Evolutionary conservation across 148 eudicot species (phyloP), one percentile per base, ranked within the genome.

Genomic region (Hydrangea macrophylla): DNA sequence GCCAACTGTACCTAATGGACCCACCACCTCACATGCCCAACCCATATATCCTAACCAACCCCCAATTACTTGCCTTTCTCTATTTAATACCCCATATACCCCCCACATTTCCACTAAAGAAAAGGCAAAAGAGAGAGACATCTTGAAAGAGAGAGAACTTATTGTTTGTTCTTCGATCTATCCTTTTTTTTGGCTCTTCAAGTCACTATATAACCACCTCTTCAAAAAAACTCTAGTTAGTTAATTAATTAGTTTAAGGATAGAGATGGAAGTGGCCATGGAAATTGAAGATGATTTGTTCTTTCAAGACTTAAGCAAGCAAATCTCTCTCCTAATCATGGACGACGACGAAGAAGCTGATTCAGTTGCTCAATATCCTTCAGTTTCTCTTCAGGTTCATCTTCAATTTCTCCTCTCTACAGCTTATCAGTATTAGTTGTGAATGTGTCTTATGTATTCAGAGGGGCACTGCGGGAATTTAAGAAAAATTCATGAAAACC

Each of bases 251-350:
- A 40, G 45, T 40, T 40, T 15, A 40, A 3, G 45, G 11, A 42
- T 26, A 72, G 68, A 74, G 3, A 74, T 87, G 61, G 90, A 85
- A 77, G 81, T 80, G 32, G 77, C 45, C 68, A 70, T 88, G 80
- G 97, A 76, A 55, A 51, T 79, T 2, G 83, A 92, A 61, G 97
- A 92, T 80, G 97, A 92, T 74, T 55, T 81, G 27, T 87, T 82
- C 71, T 84, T 78, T 80, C 88, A 86, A 65, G 90, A 91, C 36
- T 63, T 91, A 51, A 91, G 83, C 78, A 83, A 80, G 72, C 97
- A 85, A 73, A 86, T 91, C 64, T 88, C 90, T 59, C 88, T 88
- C 45, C 74, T 91, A 2, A 86, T 91, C 59, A 88, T 86, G 82
- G 97, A 91, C 28, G 95, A 88, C 32, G 90, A 87, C 18, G 80